Evolutionary conservation across 2,329 filamentous ascomycete species (phyloP), one percentile per base, ranked within the genome.

Genomic region (Neobulgaria alba): DNA sequence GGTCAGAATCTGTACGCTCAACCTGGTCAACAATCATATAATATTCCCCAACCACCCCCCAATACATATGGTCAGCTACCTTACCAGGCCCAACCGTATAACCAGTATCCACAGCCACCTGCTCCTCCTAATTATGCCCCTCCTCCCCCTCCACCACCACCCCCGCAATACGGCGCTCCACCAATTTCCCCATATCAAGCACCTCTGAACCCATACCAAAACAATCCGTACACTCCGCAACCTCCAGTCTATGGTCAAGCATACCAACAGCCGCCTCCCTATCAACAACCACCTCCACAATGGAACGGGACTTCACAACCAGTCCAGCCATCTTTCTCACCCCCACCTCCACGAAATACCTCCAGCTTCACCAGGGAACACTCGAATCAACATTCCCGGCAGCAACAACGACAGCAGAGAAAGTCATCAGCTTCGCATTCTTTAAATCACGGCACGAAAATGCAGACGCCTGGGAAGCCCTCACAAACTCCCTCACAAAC

Each of bases 1-100:
- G 43, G 47, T 20, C 49, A 46, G 19, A 46, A 48, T 20, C 8
- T 31, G n/a, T 52, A 53, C 21, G 44, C 39, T 23, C 47, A 48
- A 38, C 36, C 42, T 4, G 29, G 38, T 8, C 48, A 43, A 32
- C 51, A 52, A 33, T 33, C 47, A 17, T 52, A 54, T 32, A 38
- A 17, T 32, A 29, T 29, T 35, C 46, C 5, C 30, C 30, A 33
- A 17, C 18, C 47, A 17, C 10, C 48, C 14, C 29, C 36, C 19
- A 31, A 39, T 38, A 33, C 35, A 29, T 52, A 52, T 43, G 44
- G 39, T 30, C 30, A 36, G 29, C 46, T 48, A 41, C 30, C 33
- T 30, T 49, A 51, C 20, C 51, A 50, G 34, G 35, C 45, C 35
- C 34, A 42, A 32, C 23, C 45, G 4, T 36, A 49, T 18, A 46